Evolutionary conservation across 768 basidiomycete species (phyloP).

Genomic region (Calocera viscosa): DNA sequence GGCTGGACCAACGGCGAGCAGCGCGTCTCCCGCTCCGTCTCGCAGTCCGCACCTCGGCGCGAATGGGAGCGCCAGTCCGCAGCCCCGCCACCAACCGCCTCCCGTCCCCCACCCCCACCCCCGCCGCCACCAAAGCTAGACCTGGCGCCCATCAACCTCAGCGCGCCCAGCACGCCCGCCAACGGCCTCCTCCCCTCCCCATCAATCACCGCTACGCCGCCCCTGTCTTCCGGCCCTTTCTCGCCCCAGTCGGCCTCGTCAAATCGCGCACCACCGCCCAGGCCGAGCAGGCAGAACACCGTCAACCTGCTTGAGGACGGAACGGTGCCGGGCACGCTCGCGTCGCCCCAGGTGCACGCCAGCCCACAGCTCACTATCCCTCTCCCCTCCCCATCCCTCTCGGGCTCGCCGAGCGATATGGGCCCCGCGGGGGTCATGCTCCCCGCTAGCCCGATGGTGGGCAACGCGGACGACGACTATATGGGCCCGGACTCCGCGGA

Average conservation of each 20-base stretch:
- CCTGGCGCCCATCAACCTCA: background rate
- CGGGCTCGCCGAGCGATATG: background rate
- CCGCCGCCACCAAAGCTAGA: background rate
- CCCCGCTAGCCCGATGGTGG: background rate
- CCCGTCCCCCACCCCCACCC: background rate
- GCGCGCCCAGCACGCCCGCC: background rate
- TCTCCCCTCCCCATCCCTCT: background rate
- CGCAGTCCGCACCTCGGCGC: background rate
- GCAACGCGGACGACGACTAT: background rate
- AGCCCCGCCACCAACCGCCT: background rate
- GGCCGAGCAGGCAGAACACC: conserved; percentile 76
- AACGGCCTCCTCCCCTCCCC: conserved; percentile 1
- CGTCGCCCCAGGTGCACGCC: background rate
- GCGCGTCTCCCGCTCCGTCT: background rate
- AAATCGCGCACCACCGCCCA: conserved; percentile 44
- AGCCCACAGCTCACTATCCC: background rate
- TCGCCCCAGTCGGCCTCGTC: background rate
- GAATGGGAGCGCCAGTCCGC: too few relatives aligned
- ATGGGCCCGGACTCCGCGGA: background rate
- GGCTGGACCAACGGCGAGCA: background rate
- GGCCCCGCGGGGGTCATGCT: background rate
- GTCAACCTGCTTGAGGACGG: conserved; percentile 38
- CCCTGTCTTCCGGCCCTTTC: background rate
- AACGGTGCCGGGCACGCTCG: background rate
- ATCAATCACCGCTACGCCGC: background rate